A percentile compares a stretch with the other conserved stretches of the same genome.
Conservation (phyloP, 805 yeast genomes). For the Suhomyces vadensis region DNA sequence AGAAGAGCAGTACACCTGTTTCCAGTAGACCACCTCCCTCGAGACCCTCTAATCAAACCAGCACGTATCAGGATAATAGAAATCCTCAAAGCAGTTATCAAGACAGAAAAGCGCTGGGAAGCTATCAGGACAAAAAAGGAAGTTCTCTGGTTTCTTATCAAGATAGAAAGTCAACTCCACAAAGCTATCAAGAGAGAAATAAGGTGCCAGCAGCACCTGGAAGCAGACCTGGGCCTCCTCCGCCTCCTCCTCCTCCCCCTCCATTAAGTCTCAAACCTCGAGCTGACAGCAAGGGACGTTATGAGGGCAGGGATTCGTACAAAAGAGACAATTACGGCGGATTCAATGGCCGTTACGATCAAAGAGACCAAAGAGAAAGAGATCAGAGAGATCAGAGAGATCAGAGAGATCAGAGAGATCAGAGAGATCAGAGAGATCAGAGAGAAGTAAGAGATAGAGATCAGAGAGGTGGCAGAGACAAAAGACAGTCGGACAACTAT, state of each 20-base stretch:
- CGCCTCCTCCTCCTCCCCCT: constrained; percentile 29
- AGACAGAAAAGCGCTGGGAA: neutral
- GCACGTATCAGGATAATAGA: neutral
- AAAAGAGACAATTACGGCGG: constrained; percentile 6
- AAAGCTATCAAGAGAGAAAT: constrained; percentile 3
- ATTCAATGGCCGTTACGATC: constrained; percentile 16
- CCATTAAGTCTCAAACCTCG: constrained; percentile 16
- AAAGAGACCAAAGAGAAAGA: constrained; percentile 4
- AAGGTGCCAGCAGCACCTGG: neutral
- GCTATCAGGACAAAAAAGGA: no score
- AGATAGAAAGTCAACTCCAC: no score
- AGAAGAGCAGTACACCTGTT: neutral
- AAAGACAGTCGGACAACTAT: constrained; percentile 8
- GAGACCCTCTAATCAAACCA: neutral
- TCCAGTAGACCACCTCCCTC: neutral
- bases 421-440: constrained; percentile 4
- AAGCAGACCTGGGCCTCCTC: constrained; percentile 12
- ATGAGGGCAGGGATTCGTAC: constrained; percentile 9
- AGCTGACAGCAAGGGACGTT: constrained; percentile 12
- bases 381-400: no score
- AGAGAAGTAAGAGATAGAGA: constrained; percentile 5
- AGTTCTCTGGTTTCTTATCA: no score
- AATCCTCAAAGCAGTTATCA: neutral
- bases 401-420: no score
- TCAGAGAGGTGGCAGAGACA: constrained; percentile 3